A percentile compares a stretch with the other conserved stretches of the same genome.
These are phyloP conservation scores for Trichopus zeylanicus DNA, from an alignment of 116 monocot genomes.

Conservation along the genomic window DNA sequence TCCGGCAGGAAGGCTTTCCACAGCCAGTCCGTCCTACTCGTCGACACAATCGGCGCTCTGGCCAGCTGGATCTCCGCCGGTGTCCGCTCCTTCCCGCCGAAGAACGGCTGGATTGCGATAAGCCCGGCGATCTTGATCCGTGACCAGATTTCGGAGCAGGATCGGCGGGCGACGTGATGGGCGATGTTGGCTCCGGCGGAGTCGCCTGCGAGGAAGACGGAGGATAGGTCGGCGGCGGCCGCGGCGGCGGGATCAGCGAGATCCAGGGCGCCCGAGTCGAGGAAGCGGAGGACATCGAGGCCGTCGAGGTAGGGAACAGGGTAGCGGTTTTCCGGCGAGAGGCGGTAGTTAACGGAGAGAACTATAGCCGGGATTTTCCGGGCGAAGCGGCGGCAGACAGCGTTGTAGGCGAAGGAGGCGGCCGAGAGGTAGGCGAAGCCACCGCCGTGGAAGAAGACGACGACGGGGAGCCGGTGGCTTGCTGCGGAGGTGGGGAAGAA, in stretches of 20 bases:
- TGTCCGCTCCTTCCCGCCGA: conserved; percentile 55
- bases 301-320: conserved; percentile 59
- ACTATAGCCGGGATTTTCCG: conserved; percentile 16
- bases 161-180: conserved; percentile 44
- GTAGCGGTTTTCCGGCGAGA: conserved; percentile 44
- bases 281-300: conserved; percentile 32
- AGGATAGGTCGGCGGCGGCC: conserved; percentile 19
- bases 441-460: conserved; percentile 79
- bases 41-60: conserved; percentile 32
- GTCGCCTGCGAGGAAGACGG: conserved; percentile 63
- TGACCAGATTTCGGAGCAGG: not conserved
- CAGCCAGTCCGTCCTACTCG: conserved; percentile 42
- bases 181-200: conserved; percentile 75
- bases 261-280: conserved; percentile 20
- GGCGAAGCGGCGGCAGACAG: conserved; percentile 38
- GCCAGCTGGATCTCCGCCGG: conserved; percentile 41
- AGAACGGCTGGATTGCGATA: conserved; percentile 61
- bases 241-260: not conserved
- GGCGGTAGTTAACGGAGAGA: conserved; percentile 60
- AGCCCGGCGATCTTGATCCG: conserved; percentile 18
- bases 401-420: conserved; percentile 23
- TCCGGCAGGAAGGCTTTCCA: conserved; percentile 65
- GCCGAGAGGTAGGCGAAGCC: conserved; percentile 45
- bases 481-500: conserved; percentile 16
- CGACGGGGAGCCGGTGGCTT: conserved; percentile 18